These are phyloP conservation scores for Sporothrix variecibatus DNA, from an alignment of 2,329 filamentous ascomycete genomes.

Conservation along the genomic window DNA sequence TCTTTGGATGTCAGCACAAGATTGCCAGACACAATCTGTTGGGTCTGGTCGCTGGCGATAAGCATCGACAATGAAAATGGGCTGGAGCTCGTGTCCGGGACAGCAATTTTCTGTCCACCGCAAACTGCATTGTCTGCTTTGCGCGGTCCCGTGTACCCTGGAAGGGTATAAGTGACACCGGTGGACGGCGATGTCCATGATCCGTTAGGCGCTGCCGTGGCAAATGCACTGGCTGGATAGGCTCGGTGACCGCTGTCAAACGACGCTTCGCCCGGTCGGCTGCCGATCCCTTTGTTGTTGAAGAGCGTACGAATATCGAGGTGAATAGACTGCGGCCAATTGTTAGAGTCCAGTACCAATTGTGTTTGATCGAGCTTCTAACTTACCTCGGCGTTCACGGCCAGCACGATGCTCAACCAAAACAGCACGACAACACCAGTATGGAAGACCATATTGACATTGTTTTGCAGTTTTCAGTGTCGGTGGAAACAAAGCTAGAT, in stretches of 20 bases:
- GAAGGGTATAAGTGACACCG: conserved; percentile 46
- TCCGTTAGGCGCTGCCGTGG: background rate
- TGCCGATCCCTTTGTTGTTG: conserved; percentile 53
- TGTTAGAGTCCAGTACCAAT: no score
- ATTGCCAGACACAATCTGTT: conserved; percentile 43
- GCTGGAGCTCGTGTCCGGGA: conserved; percentile 19
- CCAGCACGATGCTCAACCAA: background rate
- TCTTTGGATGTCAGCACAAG: conserved; percentile 42
- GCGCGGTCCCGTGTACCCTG: conserved; percentile 42
- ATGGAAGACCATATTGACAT: background rate
- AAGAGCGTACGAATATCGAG: conserved; percentile 42
- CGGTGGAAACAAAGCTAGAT: background rate
- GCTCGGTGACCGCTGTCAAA: conserved; percentile 48
- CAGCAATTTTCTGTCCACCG: conserved; percentile 38
- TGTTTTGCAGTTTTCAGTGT: no score
- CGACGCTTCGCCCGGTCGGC: conserved; percentile 47
- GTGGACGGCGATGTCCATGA: conserved; percentile 34
- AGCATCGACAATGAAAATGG: conserved; percentile 26
- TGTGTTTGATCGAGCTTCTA: no score
- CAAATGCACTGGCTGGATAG: conserved; percentile 38
- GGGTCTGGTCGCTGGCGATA: conserved; percentile 41
- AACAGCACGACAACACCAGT: background rate
- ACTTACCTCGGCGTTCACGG: background rate
- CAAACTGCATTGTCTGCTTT: conserved; percentile 48
- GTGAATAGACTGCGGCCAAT: conserved; percentile 32